Evolutionary conservation across 176 grass and related monocot genomes (phyloP), one percentile per base, ranked within the genome.

Genomic region (Guadua angustifolia): DNA sequence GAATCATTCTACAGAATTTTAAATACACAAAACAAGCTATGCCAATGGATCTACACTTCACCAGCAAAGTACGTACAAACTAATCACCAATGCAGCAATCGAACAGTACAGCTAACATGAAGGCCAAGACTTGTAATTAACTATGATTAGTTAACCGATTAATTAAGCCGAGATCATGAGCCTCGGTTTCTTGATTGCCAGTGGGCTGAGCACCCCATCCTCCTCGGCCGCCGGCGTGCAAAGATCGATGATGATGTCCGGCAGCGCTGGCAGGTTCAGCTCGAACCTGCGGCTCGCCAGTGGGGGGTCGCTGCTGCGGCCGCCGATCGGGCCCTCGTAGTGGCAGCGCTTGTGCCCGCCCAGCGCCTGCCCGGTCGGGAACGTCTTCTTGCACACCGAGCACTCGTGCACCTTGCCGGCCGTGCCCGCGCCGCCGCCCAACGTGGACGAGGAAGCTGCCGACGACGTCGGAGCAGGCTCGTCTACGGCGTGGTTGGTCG

Each of bases 331-430:
- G 35, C 93, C 90, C 5, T 92, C 88, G 49, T 92, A 95, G 90
- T 95, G 93, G 58, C 88, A 81, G 40, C 90, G 87, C 86, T 92
- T 95, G 82, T 95, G 93, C 9, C 93, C 93, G 5, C 93, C 93
- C 5, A 95, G 75, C 25, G 90, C 93, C 71, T 95, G 90, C 24
- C 93, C 93, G 0, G 88, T 90, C 8, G 93, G 90, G 87, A 94
- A 94, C 21, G 74, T 81, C 85, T 90, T 95, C n/a, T 75, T 72
- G 73, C 93, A 92, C 9, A 92, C 77, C 10, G 93, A 90, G 82
- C 93, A 95, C 93, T 88, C 78, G 51, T 95, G 93, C 46, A 81
- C 78, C 59, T 40, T 89, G 17, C 35, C 43, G 1, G 50, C 50
- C 12, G 56, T 10, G 63, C 16, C 21, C n/a, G 40, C 17, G 64